Evolutionary conservation across 23 red algal species (phyloP).

Genomic region (Rhodosorus marinus): DNA sequence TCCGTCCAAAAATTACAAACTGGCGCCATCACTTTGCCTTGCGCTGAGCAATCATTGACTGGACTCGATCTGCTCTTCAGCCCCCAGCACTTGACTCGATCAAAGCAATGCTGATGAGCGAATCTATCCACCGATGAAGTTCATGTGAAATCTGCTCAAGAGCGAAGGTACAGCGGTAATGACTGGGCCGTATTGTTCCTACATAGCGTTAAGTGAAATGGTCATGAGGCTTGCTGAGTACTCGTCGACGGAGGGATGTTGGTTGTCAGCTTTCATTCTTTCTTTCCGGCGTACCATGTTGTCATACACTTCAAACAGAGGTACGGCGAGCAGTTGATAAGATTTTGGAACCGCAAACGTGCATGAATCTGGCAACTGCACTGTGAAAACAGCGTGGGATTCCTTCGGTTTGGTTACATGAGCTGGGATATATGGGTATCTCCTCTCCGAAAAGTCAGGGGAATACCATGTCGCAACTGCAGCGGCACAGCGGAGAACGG

Average conservation of each 20-base stretch:
- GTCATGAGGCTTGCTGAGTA: too few relatives aligned
- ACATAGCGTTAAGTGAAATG: too few relatives aligned
- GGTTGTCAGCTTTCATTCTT: too few relatives aligned
- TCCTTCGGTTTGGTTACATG: slow-evolving; percentile 63
- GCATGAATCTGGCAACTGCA: slow-evolving; percentile 36
- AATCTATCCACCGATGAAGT: not conserved
- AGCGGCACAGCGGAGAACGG: too few relatives aligned
- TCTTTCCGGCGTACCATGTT: not conserved
- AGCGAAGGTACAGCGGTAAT: not conserved
- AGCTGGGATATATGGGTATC: slow-evolving; percentile 60
- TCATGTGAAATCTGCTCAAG: not conserved
- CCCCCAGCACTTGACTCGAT: not conserved
- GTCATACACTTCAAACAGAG: slow-evolving; percentile 38
- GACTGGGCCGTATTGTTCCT: not conserved
- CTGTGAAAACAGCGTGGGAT: slow-evolving; percentile 43
- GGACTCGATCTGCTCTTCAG: too few relatives aligned
- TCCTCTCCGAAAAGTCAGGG: slow-evolving; percentile 45
- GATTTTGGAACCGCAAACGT: slow-evolving; percentile 70
- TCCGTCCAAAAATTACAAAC: too few relatives aligned
- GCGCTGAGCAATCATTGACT: too few relatives aligned
- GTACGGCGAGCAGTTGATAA: slow-evolving; percentile 56
- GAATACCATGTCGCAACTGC: slow-evolving; percentile 33
- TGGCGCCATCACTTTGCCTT: too few relatives aligned
- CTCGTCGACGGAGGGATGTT: too few relatives aligned
- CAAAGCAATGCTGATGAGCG: not conserved